Conservation (phyloP, 768 basidiomycete genomes). For the Xerocomellus intermedius region DNA sequence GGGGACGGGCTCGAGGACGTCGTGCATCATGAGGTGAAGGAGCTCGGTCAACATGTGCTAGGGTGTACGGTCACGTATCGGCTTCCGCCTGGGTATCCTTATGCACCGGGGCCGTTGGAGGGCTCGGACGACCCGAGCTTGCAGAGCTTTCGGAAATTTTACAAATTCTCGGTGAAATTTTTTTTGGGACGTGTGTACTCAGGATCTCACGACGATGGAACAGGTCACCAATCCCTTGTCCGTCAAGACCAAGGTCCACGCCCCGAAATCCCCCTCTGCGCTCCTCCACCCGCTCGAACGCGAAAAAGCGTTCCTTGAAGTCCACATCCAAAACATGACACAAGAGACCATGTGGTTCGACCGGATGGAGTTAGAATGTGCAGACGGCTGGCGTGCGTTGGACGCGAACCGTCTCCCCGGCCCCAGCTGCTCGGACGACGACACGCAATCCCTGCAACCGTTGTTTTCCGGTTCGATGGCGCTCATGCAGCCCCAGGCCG, state of each 20-base stretch:
- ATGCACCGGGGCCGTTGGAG: constrained; percentile 46
- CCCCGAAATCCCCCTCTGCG: constrained; percentile 70
- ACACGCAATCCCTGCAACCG: constrained; percentile 23
- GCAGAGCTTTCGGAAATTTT: constrained; percentile 83
- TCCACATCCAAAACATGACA: constrained; percentile 88
- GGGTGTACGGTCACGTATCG: constrained; percentile 83
- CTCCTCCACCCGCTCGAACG: constrained; percentile 61
- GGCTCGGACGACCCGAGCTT: constrained; percentile 52
- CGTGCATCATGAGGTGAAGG: constrained; percentile 89
- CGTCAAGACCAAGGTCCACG: constrained; percentile 92
- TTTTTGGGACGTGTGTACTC: background rate
- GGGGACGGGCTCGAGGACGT: constrained; percentile 65
- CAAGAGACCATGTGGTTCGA: constrained; percentile 76
- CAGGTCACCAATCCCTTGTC: constrained; percentile 94
- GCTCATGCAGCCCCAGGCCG: constrained; percentile 80
- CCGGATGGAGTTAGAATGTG: constrained; percentile 74
- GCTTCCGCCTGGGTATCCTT: constrained; percentile 58
- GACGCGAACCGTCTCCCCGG: constrained; percentile 48
- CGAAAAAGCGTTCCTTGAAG: constrained; percentile 86
- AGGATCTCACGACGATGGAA: background rate
- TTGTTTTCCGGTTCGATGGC: constrained; percentile 64
- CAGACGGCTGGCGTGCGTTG: constrained; percentile 60
- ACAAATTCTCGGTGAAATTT: constrained; percentile 80
- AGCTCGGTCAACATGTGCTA: constrained; percentile 87
- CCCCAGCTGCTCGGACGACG: background rate